Evolutionary conservation across 495 filamentous ascomycete genomes (phyloP).

Genomic region (Talaromyces ruber): DNA sequence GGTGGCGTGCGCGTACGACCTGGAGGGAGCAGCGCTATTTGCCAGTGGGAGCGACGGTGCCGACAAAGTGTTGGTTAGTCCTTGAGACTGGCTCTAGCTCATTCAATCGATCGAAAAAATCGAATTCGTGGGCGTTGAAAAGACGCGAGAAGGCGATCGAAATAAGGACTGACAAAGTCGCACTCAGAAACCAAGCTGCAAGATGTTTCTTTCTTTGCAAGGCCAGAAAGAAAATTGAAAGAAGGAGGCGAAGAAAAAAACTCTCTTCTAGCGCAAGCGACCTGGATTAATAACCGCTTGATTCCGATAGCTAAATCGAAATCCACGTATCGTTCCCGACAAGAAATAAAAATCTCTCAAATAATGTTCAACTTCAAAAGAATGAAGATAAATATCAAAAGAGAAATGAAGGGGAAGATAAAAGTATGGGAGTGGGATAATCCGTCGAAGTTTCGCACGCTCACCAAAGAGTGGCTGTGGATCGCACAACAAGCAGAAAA

Average conservation of each 20-base stretch:
- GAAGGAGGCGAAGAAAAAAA: neutral
- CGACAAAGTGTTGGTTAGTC: slow-evolving; percentile 21
- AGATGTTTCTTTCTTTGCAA: neutral
- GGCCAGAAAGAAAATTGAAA: neutral
- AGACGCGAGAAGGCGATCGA: slow-evolving; percentile 53
- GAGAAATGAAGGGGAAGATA: slow-evolving; percentile 1
- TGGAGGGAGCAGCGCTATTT: slow-evolving; percentile 40
- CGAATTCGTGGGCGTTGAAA: slow-evolving; percentile 63
- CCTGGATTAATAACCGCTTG: slow-evolving; percentile 11
- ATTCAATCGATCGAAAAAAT: slow-evolving; percentile 43
- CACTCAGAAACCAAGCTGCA: slow-evolving; percentile 16
- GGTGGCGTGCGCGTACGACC: slow-evolving; percentile 63
- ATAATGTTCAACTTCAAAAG: neutral
- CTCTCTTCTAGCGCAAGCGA: slow-evolving; percentile 10
- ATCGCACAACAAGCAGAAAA: neutral
- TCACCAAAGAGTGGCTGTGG: neutral
- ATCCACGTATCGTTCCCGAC: slow-evolving; percentile 1
- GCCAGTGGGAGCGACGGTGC: slow-evolving; percentile 51
- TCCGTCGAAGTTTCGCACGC: neutral
- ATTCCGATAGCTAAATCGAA: slow-evolving; percentile 12
- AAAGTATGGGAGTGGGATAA: neutral
- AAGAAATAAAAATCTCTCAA: neutral
- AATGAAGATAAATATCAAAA: slow-evolving; percentile 5
- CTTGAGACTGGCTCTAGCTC: slow-evolving; percentile 37
- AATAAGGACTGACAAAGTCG: slow-evolving; percentile 9